Base-by-base conservation (phyloP, 2,329 filamentous ascomycete species). In the Daldinia sp. region DNA sequence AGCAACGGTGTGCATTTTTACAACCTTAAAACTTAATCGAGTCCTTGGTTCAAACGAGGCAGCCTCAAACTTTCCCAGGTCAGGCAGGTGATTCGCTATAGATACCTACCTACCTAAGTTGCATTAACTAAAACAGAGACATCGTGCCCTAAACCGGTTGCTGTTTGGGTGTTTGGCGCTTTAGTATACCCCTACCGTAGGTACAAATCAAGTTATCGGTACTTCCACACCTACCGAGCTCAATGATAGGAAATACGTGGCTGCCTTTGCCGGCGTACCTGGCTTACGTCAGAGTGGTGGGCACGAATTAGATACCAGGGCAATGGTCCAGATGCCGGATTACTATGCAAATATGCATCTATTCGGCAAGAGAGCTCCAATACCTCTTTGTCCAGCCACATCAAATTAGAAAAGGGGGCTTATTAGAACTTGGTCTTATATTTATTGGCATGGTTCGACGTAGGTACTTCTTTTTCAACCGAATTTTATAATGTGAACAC, bases 1-100 rank as follows among this genome's bases (percentile, higher is more conserved):
- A 53, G n/a, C 54, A 67, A 67, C 67, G 63, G 64, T 67, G 64
- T 70, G 67, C 64, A 70, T 50, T 37, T 64, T 39, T 46, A 61
- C 33, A 67, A 69, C 57, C 42, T 50, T 61, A 64, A 30, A 37
- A 42, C 23, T 33, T 55, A 69, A 69, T 53, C 23, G 64, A 69
- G 23, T 59, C 63, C 18, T 64, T 64, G 48, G 50, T 28, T 39
- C 26, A 69, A 69, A 33, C 67, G 67, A 65, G 54, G 60, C 58
- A 65, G 48, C 58, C 57, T 67, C 39, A 60, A 60, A 7, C n/a
- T 33, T 63, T 60, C 20, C 41, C 50, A 54, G n/a, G 50, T 54
- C 46, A 12, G 46, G 46, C 46, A 50, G 46, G 46, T 50, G 46
- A 50, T 50, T 50, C 23, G 23, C 46, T 48, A 15, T 48, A 48